These are phyloP conservation scores for Litchi chinensis DNA, from an alignment of 345 rosid genomes.

Conservation along the genomic window DNA sequence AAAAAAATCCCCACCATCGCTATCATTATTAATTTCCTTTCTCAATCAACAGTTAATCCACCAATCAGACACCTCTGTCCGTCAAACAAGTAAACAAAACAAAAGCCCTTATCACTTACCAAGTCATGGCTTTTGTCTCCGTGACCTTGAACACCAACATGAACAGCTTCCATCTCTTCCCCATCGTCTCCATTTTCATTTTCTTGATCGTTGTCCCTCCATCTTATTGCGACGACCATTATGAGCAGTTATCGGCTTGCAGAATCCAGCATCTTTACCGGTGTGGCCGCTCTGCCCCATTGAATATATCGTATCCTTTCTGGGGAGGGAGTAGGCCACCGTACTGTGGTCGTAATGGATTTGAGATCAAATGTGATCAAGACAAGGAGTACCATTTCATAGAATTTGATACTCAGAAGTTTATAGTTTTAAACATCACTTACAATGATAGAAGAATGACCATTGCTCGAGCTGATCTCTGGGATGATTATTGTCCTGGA, in stretches of 20 bases:
- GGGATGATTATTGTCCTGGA: conserved; percentile 21
- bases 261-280: background rate
- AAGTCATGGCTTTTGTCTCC: background rate
- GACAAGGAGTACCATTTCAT: background rate
- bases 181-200: conserved; percentile 18
- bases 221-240: conserved; percentile 18
- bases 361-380: conserved; percentile 35
- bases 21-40: background rate
- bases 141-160: background rate
- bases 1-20: background rate
- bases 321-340: conserved; percentile 37
- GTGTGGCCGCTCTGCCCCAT: conserved; percentile 36
- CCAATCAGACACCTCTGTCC: background rate
- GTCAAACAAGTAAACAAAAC: background rate
- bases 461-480: conserved; percentile 24
- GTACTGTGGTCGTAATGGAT: conserved; percentile 40
- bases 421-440: conserved; percentile 7
- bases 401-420: background rate
- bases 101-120: background rate
- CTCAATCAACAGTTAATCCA: background rate
- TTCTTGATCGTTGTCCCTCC: conserved; percentile 27
- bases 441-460: background rate
- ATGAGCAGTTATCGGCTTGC: conserved; percentile 37
- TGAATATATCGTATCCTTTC: conserved; percentile 47
- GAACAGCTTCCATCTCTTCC: background rate